These are phyloP conservation scores for Fusarium anthophilum DNA, from an alignment of 2,329 filamentous ascomycete species.

Conservation along the genomic window DNA sequence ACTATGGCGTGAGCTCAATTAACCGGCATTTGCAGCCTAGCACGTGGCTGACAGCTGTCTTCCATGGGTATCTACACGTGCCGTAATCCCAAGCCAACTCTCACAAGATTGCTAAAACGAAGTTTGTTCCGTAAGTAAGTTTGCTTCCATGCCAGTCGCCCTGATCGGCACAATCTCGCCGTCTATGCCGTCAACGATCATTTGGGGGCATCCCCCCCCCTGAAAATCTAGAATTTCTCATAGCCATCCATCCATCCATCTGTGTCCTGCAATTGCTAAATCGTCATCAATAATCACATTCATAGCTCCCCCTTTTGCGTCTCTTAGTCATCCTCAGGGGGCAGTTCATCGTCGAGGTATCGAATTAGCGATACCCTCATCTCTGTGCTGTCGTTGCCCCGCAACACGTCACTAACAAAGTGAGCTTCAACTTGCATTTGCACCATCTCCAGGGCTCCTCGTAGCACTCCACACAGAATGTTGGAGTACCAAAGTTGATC, in stretches of 20 bases:
- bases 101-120: slow-evolving; percentile 13
- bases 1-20: slow-evolving; percentile 10
- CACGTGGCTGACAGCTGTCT: slow-evolving; percentile 31
- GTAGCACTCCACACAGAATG: slow-evolving; percentile 90
- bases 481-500: slow-evolving; percentile 99
- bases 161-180: slow-evolving; percentile 1
- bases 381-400: slow-evolving; percentile 95
- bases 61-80: slow-evolving; percentile 22
- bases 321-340: slow-evolving; percentile 88
- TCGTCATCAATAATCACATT: slow-evolving; percentile 2
- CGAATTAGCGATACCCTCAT: slow-evolving; percentile 92
- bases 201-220: neutral
- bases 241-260: neutral
- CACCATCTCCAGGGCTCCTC: slow-evolving; percentile 96
- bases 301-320: neutral
- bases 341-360: slow-evolving; percentile 97
- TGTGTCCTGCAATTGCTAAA: neutral
- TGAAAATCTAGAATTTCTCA: neutral
- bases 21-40: slow-evolving; percentile 10
- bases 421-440: slow-evolving; percentile 99
- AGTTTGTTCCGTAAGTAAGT: slow-evolving; percentile 1
- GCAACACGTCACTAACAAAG: slow-evolving; percentile 92
- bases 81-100: slow-evolving; percentile 11
- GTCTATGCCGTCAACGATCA: neutral
- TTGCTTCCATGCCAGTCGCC: slow-evolving; percentile 8